These are phyloP conservation scores for Trifolium pratense DNA, from an alignment of 306 rosid species.

Conservation along the genomic window DNA sequence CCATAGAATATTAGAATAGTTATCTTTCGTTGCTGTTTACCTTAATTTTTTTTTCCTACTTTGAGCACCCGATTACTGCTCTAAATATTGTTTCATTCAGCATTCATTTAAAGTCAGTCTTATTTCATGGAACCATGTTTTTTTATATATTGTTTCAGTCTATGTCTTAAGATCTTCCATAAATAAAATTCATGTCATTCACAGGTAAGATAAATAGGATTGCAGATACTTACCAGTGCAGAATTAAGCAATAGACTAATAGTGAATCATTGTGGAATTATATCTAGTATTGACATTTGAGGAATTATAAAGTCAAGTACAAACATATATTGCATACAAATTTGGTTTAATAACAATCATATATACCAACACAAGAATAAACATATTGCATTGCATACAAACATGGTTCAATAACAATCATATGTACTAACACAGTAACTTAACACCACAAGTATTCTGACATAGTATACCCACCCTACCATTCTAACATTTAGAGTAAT, in stretches of 20 bases:
- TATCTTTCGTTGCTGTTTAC: slow-evolving; percentile 15
- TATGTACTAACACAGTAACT: slow-evolving; percentile 16
- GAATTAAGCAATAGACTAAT: background rate
- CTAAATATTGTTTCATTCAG: slow-evolving; percentile 8
- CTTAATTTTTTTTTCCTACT: background rate
- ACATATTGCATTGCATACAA: background rate
- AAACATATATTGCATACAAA: background rate
- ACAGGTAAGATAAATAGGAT: slow-evolving; percentile 15
- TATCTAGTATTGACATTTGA: slow-evolving; percentile 13
- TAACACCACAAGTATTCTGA: background rate
- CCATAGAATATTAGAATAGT: slow-evolving; percentile 11
- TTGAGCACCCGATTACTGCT: slow-evolving; percentile 15
- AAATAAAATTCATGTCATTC: slow-evolving; percentile 1
- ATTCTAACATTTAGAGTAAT: slow-evolving; percentile 3
- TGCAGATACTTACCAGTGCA: slow-evolving; percentile 11
- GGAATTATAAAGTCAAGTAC: slow-evolving; percentile 8
- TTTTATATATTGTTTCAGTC: background rate
- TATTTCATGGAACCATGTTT: background rate
- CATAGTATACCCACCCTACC: background rate
- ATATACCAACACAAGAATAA: slow-evolving; percentile 11
- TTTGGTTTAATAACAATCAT: background rate
- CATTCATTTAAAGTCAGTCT: slow-evolving; percentile 19
- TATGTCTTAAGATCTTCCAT: slow-evolving; percentile 1
- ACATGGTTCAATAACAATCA: background rate
- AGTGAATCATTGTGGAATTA: background rate